phyloP scores from a whole-genome alignment of 257 asterid genomes.

The Henckelia pumila region DNA sequence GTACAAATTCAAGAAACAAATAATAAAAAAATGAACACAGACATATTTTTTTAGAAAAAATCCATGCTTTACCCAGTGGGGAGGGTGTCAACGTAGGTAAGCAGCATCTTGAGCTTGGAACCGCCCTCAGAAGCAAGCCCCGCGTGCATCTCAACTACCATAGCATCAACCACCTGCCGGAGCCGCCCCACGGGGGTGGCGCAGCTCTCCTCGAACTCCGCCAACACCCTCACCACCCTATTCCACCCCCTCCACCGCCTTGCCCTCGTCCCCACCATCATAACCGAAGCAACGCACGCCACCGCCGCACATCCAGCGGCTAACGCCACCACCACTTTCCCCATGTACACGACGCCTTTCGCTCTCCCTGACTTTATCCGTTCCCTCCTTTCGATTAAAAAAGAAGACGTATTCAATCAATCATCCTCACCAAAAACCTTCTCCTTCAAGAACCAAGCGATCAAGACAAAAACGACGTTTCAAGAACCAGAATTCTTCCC shows the following conservation, averaged over 20 bases:
- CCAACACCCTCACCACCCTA: conserved; percentile 53
- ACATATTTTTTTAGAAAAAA: not conserved
- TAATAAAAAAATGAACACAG: not conserved
- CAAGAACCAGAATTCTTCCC: not conserved
- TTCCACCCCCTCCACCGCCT: conserved; percentile 63
- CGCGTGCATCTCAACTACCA: conserved; percentile 91
- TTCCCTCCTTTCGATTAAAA: not conserved
- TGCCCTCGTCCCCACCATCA: conserved; percentile 54
- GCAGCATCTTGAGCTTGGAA: conserved; percentile 85
- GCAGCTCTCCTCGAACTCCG: conserved; percentile 72
- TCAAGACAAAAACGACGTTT: not conserved
- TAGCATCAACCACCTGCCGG: conserved; percentile 82
- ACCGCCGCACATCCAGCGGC: conserved; percentile 71
- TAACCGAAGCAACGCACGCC: conserved; percentile 54
- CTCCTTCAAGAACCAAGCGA: not conserved
- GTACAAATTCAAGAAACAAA: not conserved
- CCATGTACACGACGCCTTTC: conserved; percentile 37
- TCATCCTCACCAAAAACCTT: not conserved
- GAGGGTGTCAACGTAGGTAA: conserved; percentile 77
- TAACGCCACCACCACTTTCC: conserved; percentile 59
- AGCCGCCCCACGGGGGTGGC: conserved; percentile 62
- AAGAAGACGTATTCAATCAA: not conserved
- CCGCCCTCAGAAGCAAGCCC: conserved; percentile 92
- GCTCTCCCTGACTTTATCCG: not conserved
- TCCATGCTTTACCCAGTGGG: conserved; percentile 65